phyloP scores from a whole-genome alignment of 305 asterid genomes.

The Fraxinus xanthoxyloides region DNA sequence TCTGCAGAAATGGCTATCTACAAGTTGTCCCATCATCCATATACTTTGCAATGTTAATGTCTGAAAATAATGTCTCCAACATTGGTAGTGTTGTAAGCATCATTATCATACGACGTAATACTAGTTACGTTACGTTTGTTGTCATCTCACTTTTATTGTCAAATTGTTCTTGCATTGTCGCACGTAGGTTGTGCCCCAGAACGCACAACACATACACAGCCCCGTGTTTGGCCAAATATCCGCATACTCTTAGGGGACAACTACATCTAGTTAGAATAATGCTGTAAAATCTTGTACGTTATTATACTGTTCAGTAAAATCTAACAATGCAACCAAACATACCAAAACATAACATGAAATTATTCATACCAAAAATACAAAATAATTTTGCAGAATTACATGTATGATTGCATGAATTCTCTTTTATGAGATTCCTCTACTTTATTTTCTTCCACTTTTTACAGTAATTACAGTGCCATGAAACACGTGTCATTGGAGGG shows the following conservation, averaged over 20 bases:
- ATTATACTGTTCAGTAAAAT: not conserved
- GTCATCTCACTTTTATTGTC: not conserved
- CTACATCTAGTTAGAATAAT: not conserved
- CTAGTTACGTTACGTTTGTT: constrained; percentile 11
- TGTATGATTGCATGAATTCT: not conserved
- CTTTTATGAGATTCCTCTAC: not conserved
- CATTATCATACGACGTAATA: not conserved
- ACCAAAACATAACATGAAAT: not conserved
- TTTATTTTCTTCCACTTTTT: not conserved
- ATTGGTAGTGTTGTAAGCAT: not conserved
- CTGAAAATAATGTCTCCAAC: not conserved
- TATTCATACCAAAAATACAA: not conserved
- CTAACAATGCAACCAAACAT: not conserved
- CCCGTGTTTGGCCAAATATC: not conserved
- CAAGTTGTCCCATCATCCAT: not conserved
- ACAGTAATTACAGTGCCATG: not conserved
- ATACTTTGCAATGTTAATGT: not conserved
- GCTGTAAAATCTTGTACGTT: not conserved
- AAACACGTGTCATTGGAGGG: not conserved
- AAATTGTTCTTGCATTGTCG: not conserved
- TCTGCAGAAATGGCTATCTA: not conserved
- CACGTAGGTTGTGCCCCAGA: not conserved
- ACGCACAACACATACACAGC: not conserved
- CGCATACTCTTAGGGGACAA: not conserved
- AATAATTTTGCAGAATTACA: not conserved